Evolutionary conservation across 805 yeast genomes (phyloP), one percentile per base, ranked within the genome.

Genomic region (Zygotorulaspora danielsina): DNA sequence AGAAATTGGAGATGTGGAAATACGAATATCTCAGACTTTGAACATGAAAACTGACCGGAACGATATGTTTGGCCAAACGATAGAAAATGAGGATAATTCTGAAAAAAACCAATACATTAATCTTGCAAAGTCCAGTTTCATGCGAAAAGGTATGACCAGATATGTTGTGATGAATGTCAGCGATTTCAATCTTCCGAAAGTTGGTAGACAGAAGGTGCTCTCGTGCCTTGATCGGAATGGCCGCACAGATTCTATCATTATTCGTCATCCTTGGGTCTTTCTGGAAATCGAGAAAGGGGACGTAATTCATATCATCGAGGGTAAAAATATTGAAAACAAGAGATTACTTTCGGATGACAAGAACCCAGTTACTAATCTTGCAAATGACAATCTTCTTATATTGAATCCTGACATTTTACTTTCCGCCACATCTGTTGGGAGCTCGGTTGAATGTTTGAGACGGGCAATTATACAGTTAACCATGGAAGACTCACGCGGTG

Each of bases 391-490:
- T 49, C 57, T 88, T n/a, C 61, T 89, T 19, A 72, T 90, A 15
- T 73, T 93, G 73, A 76, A 84, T 48, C 98, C 98, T 0, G 97
- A 93, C 56, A 63, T 76, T 3, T 63, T 93, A 9, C 64, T 90
- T 0, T 76, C 96, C 0, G 88, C 96, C 2, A 93, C 97, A 0
- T 66, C 81, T 3, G 75, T 88, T 1, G 81, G 96, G 1, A 83
- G 83, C 29, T 81, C 90, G 2, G 65, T 86, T 20, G 70, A 67
- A 13, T 93, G 98, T 55, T 67, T 77, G 20, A 66, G 98, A 39
- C 75, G 79, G 42, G 76, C 90, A 0, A 79, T 85, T 0, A 59
- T 90, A 3, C 65, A 68, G 21, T 68, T 72, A 19, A 66, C 80
- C 32, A 66, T 84, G 27, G 68, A 71, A 16, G 74, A 77, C 31